phyloP scores from a whole-genome alignment of 2,329 filamentous ascomycete species.

The Chrysoporthe puriensis region DNA sequence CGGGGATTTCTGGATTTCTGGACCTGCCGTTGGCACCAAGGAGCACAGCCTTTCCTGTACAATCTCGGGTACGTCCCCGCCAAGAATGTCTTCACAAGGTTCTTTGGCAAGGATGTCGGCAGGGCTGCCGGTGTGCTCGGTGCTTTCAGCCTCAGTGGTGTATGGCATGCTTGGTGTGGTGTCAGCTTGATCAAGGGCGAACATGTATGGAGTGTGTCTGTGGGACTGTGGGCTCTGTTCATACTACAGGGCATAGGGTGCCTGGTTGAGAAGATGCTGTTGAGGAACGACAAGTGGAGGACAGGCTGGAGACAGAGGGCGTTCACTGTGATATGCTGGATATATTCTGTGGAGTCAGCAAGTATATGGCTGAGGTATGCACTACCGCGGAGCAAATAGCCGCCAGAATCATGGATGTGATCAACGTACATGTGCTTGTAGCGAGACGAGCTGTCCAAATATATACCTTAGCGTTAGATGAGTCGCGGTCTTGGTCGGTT shows the following conservation, averaged over 20 bases:
- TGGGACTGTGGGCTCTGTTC: constrained; percentile 15
- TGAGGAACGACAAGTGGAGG: background rate
- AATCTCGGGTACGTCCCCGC: constrained; percentile 11
- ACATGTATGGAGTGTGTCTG: constrained; percentile 11
- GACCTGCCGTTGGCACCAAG: constrained; percentile 18
- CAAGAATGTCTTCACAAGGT: background rate
- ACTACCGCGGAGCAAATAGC: constrained; percentile 7
- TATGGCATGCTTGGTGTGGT: constrained; percentile 22
- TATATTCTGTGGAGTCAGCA: constrained; percentile 15
- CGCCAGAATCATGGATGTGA: background rate
- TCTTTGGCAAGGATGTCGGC: background rate
- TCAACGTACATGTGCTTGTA: background rate
- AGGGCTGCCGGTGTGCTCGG: constrained; percentile 17
- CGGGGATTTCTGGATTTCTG: constrained; percentile 11
- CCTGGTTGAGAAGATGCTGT: constrained; percentile 7
- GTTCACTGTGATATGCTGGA: constrained; percentile 2
- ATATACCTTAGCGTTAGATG: no score
- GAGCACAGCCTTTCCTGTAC: constrained; percentile 14
- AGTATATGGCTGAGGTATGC: constrained; percentile 21
- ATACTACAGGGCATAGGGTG: constrained; percentile 19
- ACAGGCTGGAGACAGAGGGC: background rate
- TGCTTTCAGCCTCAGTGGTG: constrained; percentile 14
- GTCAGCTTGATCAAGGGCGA: background rate
- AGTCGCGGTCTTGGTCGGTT: no score
- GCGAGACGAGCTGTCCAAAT: no score